Evolutionary conservation across 352 stramenopile genomes (phyloP), one percentile per base, ranked within the genome.

Genomic region (Phytophthora ohioensis): DNA sequence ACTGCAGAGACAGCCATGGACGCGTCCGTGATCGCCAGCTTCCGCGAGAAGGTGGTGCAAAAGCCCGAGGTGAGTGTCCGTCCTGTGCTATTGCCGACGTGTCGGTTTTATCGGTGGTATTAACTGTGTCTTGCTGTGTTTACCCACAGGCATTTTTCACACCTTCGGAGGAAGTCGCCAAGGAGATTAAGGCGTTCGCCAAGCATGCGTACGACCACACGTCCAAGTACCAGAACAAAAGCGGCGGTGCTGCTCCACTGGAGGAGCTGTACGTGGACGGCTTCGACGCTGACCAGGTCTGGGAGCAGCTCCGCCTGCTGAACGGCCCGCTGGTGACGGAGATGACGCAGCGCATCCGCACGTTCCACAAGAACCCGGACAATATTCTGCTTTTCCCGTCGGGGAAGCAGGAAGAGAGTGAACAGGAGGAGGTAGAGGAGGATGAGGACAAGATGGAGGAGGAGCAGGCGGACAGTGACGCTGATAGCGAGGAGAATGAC

Each of bases 251-350:
- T 32, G 83, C 80, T 12, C 73, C 86, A 30, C 73, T 95, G 66
- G 84, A 91, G 36, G 78, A 93, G 70, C 71, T 95, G 5, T 95
- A 94, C 47, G 73, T 95, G 57, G 86, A 94, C 38, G 88, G 83
- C 59, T 95, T 95, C 51, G 85, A 95, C 47, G 84, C 85, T 10
- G 86, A 95, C 64, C 88, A 94, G 74, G 85, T 95, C 46, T 95
- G 88, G 88, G 88, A 94, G 71, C 88, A 95, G 71, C 78, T 95
- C n/a, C 82, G 86, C 41, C 76, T 95, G 58, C 80, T 91, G 68
- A 95, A 95, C 65, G 84, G 70, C 13, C 86, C 88, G 67, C 62
- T 95, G 42, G 71, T 91, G 46, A 73, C 79, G 48, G 85, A 94
- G 70, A 76, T 93, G 49, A 75, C 75, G 56, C 89, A 91, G 77